These are phyloP conservation scores for Ceratocystis cubensis DNA, from an alignment of 2,329 filamentous ascomycete genomes.

Conservation along the genomic window DNA sequence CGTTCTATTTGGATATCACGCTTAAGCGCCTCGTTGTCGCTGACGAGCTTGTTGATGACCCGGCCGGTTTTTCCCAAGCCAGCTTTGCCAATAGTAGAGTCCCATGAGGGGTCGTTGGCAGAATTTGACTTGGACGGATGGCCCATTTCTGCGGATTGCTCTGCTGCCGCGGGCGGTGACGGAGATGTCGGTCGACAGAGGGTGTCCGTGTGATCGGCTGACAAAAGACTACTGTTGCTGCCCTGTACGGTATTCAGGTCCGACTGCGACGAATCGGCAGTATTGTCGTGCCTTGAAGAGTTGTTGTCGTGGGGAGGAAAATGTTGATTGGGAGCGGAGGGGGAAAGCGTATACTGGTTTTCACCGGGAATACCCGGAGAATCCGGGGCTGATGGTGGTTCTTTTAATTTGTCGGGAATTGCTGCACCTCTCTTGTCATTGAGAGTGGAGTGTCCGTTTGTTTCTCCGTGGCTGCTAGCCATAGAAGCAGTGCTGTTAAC, in stretches of 20 bases:
- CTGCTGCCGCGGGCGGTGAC: conserved; percentile 23
- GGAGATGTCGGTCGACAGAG: conserved; percentile 16
- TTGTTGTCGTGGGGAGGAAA: not conserved
- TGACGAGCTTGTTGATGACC: conserved; percentile 69
- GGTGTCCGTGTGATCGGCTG: conserved; percentile 14
- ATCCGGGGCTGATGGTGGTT: conserved; percentile 2
- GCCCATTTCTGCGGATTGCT: conserved; percentile 21
- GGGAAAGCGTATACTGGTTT: conserved; percentile 1
- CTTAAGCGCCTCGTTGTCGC: conserved; percentile 66
- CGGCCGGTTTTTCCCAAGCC: conserved; percentile 61
- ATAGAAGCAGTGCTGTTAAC: conserved; percentile 41
- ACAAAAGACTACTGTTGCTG: conserved; percentile 9
- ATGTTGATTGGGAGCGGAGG: not conserved
- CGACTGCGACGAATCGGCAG: not conserved
- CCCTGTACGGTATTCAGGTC: conserved; percentile 27
- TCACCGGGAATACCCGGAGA: not conserved
- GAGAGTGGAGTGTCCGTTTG: conserved; percentile 20
- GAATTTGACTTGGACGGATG: conserved; percentile 7
- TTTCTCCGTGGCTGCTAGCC: conserved; percentile 28
- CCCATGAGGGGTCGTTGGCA: conserved; percentile 34
- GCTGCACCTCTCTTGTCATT: not conserved
- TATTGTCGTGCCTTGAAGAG: not conserved
- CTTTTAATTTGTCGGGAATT: not conserved
- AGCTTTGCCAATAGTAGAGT: conserved; percentile 56
- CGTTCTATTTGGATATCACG: conserved; percentile 57